Base-by-base conservation (phyloP, 345 rosid species). In the Eutrema heterophyllum region DNA sequence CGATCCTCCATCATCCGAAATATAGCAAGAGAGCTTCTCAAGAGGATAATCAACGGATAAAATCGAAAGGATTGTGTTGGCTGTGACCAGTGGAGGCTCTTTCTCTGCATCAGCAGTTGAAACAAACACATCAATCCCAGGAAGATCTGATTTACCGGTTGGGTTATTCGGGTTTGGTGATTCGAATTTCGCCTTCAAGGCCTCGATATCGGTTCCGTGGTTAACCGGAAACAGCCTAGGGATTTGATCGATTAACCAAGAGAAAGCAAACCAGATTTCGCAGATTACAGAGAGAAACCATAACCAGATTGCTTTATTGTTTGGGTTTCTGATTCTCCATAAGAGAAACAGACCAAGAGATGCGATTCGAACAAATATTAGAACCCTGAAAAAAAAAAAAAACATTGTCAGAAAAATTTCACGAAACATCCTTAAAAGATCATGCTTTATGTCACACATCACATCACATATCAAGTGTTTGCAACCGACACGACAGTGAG, bases 41-140 rank as follows among this genome's bases (percentile, higher is more conserved):
- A 90, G 75, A 0, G 95, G 95, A 60, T 92, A 92, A 54, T 92
- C 93, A 39, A 84, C 85, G 0, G 95, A 90, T 58, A 90, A 78
- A 65, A 92, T 90, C 9, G 98, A 92, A 27, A 92, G 86, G 53
- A 92, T 83, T 6, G 96, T 90, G 77, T 92, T 92, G 56, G 95
- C 96, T 48, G 95, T 88, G 30, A 88, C 91, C 9, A 90, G 85
- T 8, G 93, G 90, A 5, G 96, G 93, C 75, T 92, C 95, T 73
- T 90, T 92, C 73, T 85, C 93, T 1, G 98, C 89, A 75, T 88
- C 95, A 5, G 91, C 97, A 0, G 98, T 92, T 14, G 98, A 88
- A 27, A 92, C 97, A 78, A 92, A 92, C 24, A 88, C 70, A 71
- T 92, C 97, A 12, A 90, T 71, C 0, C 95, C 91, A 0, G 97